Percentiles rank a stretch among this genome's conserved stretches.
These are phyloP conservation scores for Sutorius australiensis DNA, from an alignment of 768 basidiomycete species.

Conservation along the genomic window DNA sequence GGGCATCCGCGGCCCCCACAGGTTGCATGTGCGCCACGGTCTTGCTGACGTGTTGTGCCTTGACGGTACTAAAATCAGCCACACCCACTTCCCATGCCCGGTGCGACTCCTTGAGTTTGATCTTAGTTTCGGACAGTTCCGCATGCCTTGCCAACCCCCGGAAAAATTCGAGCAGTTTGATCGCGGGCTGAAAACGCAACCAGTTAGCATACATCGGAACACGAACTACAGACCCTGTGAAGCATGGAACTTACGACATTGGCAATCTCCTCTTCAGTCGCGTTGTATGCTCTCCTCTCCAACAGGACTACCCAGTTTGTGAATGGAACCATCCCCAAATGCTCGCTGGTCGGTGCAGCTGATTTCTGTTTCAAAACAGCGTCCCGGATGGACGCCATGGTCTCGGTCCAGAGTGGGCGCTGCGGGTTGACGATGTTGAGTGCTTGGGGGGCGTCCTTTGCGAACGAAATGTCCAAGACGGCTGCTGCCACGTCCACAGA, in stretches of 20 bases:
- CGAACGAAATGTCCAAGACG: conserved; percentile 33
- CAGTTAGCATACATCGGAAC: not conserved
- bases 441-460: conserved; percentile 17
- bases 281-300: conserved; percentile 21
- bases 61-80: conserved; percentile 3
- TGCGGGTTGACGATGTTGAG: conserved; percentile 39
- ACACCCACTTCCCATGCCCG: not conserved
- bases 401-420: conserved; percentile 28
- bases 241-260: conserved; percentile 1
- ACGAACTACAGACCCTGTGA: not conserved
- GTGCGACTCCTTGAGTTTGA: not conserved
- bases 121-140: not conserved
- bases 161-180: conserved; percentile 31
- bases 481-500: conserved; percentile 34
- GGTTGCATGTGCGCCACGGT: conserved; percentile 12
- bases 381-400: conserved; percentile 25
- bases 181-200: conserved; percentile 24
- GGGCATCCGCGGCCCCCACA: conserved; percentile 11
- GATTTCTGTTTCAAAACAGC: conserved; percentile 15
- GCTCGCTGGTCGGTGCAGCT: not conserved
- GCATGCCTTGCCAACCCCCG: conserved; percentile 11
- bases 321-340: conserved; percentile 24
- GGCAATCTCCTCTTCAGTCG: conserved; percentile 3
- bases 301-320: conserved; percentile 30
- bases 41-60: conserved; percentile 10